These are phyloP conservation scores for Ogataea paraovalis DNA, from an alignment of 805 yeast species.

Conservation along the genomic window DNA sequence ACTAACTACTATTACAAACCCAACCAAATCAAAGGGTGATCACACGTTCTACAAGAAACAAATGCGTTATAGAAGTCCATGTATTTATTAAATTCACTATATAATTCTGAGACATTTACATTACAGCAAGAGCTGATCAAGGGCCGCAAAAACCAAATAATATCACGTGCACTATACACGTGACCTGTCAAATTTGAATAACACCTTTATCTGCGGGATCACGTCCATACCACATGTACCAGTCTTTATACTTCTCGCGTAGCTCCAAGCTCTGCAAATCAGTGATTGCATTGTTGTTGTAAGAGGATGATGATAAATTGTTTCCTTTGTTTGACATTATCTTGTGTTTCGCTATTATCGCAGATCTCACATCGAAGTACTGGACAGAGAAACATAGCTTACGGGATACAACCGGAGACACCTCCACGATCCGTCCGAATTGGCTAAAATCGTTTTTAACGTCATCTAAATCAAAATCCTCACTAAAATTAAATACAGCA, in stretches of 20 bases:
- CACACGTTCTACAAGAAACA: too few species aligned
- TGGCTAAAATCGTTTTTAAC: conserved; percentile 46
- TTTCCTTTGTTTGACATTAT: conserved; percentile 29
- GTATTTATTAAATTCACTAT: too few species aligned
- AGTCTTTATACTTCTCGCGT: conserved; percentile 45
- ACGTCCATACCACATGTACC: conserved; percentile 64
- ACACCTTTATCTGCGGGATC: conserved; percentile 58
- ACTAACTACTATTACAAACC: neutral
- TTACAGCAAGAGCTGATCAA: too few species aligned
- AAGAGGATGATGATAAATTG: neutral
- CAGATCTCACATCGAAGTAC: conserved; percentile 53
- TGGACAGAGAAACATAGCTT: conserved; percentile 59
- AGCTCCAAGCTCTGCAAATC: conserved; percentile 20
- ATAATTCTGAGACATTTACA: too few species aligned
- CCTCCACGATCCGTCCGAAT: conserved; percentile 59
- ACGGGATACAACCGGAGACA: conserved; percentile 63
- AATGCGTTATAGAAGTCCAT: too few species aligned
- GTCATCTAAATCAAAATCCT: conserved; percentile 42
- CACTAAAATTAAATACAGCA: conserved; percentile 38
- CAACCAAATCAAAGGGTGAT: too few species aligned
- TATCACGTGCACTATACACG: neutral
- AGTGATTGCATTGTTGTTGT: neutral
- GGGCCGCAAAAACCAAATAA: too few species aligned
- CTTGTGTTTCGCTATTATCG: conserved; percentile 53
- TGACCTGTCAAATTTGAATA: conserved; percentile 7